Evolutionary conservation across 495 filamentous ascomycete genomes (phyloP), one percentile per base, ranked within the genome.

Genomic region (Wilcoxina mikolae): DNA sequence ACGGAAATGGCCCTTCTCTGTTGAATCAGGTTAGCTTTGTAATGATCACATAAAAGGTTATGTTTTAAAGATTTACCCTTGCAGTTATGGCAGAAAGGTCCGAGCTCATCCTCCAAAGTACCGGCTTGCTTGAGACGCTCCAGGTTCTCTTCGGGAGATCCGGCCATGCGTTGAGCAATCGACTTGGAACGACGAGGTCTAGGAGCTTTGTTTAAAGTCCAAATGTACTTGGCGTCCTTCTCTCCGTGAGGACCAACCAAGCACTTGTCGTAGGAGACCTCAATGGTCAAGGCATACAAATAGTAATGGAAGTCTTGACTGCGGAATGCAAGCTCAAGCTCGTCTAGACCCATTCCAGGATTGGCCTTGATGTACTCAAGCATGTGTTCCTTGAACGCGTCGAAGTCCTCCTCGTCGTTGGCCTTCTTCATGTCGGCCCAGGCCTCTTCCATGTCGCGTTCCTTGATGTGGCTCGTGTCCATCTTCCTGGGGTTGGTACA

Each of bases 231-330:
- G 64, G 81, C 78, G 61, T 84, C 77, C 1, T 81, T 65, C 53
- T 87, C 81, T 20, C 91, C 91, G 58, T 94, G 83, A 7, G 94
- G 74, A 56, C 91, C 80, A 69, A 95, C 85, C 56, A 84, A 77
- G 53, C 79, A 89, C 58, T 83, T 74, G 3, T 80, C 81, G 15
- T 72, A 61, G 0, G 72, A 65, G 4, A 82, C 55, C 11, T 74
- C 71, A 55, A 81, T 74, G 76, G 78, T 81, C 55, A 83, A 68
- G 18, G 83, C 88, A 61, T 95, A 88, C 29, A 95, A 69, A 66
- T 81, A 82, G 25, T 87, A 62, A 2, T 72, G 71, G 56, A 87
- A 72, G 0, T 73, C 66, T 20, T 85, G 75, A 0, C 60, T 58
- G 12, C 85, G 83, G 69, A 98, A 82, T 2, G 78, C 77, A 22